Percentiles rank a stretch among this genome's conserved stretches.
Conservation (phyloP, 1,284 basidiomycete species). For the Fomitopsis pinicola region DNA sequence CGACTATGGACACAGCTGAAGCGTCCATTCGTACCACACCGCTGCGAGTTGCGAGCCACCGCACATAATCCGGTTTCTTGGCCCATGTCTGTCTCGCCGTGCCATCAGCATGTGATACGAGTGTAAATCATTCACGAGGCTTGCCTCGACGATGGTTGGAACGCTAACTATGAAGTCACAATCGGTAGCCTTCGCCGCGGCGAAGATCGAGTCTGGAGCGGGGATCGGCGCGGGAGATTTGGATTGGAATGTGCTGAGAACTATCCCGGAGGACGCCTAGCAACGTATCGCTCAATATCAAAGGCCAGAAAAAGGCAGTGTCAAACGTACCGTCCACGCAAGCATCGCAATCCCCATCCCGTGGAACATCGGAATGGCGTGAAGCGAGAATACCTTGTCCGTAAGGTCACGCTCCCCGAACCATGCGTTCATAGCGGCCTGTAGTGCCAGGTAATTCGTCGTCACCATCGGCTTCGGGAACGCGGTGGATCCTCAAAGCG, state of each 20-base stretch:
- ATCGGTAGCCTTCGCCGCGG: slow-evolving; percentile 8
- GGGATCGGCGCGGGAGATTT: slow-evolving; percentile 16
- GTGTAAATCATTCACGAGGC: not conserved
- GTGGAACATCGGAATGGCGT: slow-evolving; percentile 20
- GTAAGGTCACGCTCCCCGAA: slow-evolving; percentile 17
- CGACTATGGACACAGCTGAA: not conserved
- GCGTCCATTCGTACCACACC: slow-evolving; percentile 1
- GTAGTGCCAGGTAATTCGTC: slow-evolving; percentile 8
- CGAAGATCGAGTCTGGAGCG: slow-evolving; percentile 16
- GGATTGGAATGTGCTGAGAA: slow-evolving; percentile 16
- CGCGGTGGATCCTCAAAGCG: slow-evolving; percentile 20
- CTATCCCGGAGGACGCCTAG: slow-evolving; percentile 14
- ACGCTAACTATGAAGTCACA: slow-evolving; percentile 18
- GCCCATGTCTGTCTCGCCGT: slow-evolving; percentile 2
- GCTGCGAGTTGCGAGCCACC: slow-evolving; percentile 1
- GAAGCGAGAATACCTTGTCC: slow-evolving; percentile 12
- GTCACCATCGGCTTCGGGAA: slow-evolving; percentile 22
- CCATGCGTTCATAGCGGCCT: not conserved
- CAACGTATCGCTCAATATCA: not conserved
- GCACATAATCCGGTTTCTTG: slow-evolving; percentile 4
- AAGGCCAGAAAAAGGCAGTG: too few relatives aligned
- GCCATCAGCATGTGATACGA: not conserved
- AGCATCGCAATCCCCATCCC: slow-evolving; percentile 15
- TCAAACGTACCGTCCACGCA: slow-evolving; percentile 5
- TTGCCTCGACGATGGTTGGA: slow-evolving; percentile 17